Percentiles rank a stretch among this genome's conserved stretches.
Evolutionary conservation across 2,329 filamentous ascomycete genomes (phyloP).

Genomic region (Colletotrichum camelliae): DNA sequence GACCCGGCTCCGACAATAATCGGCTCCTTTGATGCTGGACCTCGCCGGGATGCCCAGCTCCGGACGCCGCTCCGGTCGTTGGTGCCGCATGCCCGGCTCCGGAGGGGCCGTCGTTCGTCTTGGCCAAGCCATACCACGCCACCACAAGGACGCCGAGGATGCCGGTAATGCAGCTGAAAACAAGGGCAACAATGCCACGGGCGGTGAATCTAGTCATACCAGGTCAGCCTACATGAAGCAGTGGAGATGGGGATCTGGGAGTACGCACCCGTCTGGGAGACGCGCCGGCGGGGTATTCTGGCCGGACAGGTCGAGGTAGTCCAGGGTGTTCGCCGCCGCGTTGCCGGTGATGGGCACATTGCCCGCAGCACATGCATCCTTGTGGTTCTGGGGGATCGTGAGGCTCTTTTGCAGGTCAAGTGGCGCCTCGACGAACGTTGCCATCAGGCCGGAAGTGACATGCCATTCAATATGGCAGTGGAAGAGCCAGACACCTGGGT

Average conservation of each 20-base stretch:
- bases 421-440: constrained; percentile 69
- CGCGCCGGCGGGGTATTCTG: constrained; percentile 59
- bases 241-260: background rate
- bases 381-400: constrained; percentile 64
- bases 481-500: constrained; percentile 74
- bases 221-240: background rate
- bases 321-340: constrained; percentile 72
- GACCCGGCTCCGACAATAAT: background rate
- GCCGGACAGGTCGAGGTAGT: constrained; percentile 68
- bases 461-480: constrained; percentile 88
- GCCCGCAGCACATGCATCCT: constrained; percentile 60
- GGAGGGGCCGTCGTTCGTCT: background rate
- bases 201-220: constrained; percentile 62
- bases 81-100: background rate
- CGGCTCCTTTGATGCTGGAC: background rate
- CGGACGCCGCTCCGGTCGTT: background rate
- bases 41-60: background rate
- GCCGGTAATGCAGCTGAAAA: constrained; percentile 73
- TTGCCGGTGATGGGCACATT: constrained; percentile 66
- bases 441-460: constrained; percentile 68
- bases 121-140: constrained; percentile 66
- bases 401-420: constrained; percentile 64
- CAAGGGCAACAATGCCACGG: constrained; percentile 74
- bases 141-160: constrained; percentile 72
- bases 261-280: constrained; percentile 66